Conservation (phyloP, 2,329 filamentous ascomycete genomes). For the Salinomyces thailandicus region DNA sequence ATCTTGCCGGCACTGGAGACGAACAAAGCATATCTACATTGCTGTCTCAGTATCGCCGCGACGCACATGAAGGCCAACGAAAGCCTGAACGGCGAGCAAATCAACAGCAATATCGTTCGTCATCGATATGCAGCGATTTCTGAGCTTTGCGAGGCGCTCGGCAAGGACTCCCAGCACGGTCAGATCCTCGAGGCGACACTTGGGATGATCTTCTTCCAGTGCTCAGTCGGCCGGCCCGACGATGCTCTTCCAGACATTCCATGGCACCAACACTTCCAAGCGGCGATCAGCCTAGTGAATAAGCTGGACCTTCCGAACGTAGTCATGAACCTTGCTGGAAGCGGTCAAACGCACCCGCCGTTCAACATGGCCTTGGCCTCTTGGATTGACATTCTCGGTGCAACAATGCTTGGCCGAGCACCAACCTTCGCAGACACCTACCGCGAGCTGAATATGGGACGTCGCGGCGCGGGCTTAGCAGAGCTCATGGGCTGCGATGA, state of each 20-base stretch:
- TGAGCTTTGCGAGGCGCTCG: conserved; percentile 71
- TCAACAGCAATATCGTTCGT: conserved; percentile 83
- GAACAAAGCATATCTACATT: conserved; percentile 91
- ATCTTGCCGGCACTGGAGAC: conserved; percentile 79
- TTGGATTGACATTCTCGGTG: conserved; percentile 95
- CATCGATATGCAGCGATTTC: conserved; percentile 84
- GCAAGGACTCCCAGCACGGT: conserved; percentile 68
- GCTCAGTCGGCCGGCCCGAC: conserved; percentile 75
- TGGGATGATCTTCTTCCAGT: conserved; percentile 94
- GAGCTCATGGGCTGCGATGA: conserved; percentile 98
- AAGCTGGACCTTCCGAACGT: conserved; percentile 68
- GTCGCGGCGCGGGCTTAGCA: conserved; percentile 60
- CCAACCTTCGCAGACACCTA: conserved; percentile 92
- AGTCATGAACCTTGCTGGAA: conserved; percentile 39
- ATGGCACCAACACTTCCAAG: conserved; percentile 96
- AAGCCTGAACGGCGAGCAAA: conserved; percentile 55
- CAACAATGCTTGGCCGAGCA: conserved; percentile 78
- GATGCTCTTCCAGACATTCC: conserved; percentile 82
- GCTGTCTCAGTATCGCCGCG: conserved; percentile 84
- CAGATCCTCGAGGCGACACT: conserved; percentile 87
- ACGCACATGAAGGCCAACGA: conserved; percentile 80
- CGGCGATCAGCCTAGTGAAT: conserved; percentile 71
- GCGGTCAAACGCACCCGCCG: conserved; percentile 52
- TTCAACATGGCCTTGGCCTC: conserved; percentile 93
- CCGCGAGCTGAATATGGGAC: conserved; percentile 72